A percentile compares a stretch with the other conserved stretches of the same genome.
Evolutionary conservation across 345 rosid genomes (phyloP).

Genomic region (Firmiana major): DNA sequence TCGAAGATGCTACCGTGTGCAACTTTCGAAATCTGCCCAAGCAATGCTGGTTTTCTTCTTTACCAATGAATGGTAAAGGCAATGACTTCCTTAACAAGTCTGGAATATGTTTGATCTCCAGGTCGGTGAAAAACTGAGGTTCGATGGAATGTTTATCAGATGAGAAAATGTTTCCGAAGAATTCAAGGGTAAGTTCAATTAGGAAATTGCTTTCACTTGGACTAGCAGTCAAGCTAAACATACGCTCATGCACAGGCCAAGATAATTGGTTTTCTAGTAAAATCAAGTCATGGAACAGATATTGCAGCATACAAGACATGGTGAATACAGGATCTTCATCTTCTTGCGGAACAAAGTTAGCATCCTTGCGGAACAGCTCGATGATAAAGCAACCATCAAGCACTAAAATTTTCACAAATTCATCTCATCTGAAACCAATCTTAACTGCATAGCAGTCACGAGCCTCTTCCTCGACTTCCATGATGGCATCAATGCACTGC

Average conservation of each 20-base stretch:
- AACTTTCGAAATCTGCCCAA: no score
- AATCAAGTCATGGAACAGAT: neutral
- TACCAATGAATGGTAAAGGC: no score
- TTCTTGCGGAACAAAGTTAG: neutral
- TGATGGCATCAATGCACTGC: no score
- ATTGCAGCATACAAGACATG: constrained; percentile 5
- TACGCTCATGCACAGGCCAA: neutral
- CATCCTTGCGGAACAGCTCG: neutral
- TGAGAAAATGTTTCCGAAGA: neutral
- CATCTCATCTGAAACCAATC: neutral
- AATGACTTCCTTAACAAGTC: constrained; percentile 5
- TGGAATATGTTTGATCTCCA: constrained; percentile 15
- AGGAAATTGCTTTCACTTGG: neutral
- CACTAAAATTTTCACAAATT: neutral
- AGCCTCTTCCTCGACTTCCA: neutral
- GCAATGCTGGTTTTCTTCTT: no score
- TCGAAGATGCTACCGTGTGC: no score
- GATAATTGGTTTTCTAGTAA: constrained; percentile 6
- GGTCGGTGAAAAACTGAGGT: neutral
- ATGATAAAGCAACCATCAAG: constrained; percentile 4
- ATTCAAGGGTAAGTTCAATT: neutral
- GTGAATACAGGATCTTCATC: neutral
- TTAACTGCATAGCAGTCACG: neutral
- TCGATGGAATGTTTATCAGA: neutral
- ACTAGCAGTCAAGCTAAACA: neutral